Conservation (phyloP, 73 alveolate genomes). For the Stentor coeruleus region DNA sequence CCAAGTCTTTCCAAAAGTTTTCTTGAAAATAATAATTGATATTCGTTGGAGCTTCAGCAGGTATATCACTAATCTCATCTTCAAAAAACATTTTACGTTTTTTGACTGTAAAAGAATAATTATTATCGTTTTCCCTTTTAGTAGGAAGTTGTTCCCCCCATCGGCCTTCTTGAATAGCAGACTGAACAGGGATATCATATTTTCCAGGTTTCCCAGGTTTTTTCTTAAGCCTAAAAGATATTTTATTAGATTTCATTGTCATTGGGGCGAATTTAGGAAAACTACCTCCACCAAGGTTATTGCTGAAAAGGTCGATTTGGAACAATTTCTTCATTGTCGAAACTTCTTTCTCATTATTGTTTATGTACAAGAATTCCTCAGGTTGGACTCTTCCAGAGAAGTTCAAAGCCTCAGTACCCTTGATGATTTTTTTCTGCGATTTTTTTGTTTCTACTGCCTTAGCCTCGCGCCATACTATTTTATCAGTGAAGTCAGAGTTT, state of each 20-base stretch:
- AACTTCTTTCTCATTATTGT: conserved; percentile 3
- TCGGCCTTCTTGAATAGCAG: neutral
- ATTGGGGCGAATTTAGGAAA: neutral
- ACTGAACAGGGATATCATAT: neutral
- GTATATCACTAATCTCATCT: neutral
- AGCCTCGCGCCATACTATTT: conserved; percentile 4
- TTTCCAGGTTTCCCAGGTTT: conserved; percentile 18
- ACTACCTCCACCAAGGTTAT: neutral
- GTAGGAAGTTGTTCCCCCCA: neutral
- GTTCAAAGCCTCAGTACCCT: neutral
- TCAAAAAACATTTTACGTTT: neutral
- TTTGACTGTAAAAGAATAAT: neutral
- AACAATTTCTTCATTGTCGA: neutral
- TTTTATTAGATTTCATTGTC: neutral
- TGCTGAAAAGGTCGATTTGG: neutral
- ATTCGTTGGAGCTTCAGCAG: neutral
- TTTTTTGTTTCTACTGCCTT: neutral
- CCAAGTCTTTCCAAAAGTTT: neutral
- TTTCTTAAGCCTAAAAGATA: neutral
- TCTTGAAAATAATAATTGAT: neutral
- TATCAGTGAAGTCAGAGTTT: neutral
- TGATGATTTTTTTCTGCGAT: neutral
- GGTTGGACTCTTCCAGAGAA: neutral
- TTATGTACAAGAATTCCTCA: neutral
- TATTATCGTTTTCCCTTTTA: neutral